Evolutionary conservation across 139 green algal genomes (phyloP).

Genomic region (Nannochloris sp.): DNA sequence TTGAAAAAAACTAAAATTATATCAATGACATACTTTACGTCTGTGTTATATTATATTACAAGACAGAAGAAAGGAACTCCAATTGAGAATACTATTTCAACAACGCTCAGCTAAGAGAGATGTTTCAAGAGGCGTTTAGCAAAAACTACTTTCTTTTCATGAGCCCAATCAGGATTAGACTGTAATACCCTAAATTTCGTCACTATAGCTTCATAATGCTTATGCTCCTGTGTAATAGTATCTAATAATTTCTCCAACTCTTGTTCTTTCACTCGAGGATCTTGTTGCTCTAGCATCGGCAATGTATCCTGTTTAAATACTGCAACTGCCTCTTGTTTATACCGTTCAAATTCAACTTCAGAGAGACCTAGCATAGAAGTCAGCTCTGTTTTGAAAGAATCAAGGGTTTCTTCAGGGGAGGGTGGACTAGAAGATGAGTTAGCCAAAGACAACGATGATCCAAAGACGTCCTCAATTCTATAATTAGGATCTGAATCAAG

Average conservation of each 20-base stretch:
- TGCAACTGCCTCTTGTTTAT: background rate
- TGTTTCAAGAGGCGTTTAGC: slow-evolving; percentile 6
- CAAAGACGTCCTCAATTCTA: background rate
- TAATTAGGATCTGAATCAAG: background rate
- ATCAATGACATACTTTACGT: background rate
- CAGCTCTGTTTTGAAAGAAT: background rate
- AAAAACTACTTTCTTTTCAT: slow-evolving; percentile 24
- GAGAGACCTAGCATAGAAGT: background rate
- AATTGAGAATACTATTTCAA: background rate
- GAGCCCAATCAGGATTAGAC: slow-evolving; percentile 9
- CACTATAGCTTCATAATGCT: background rate
- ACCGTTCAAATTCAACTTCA: slow-evolving; percentile 19
- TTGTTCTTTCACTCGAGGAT: background rate
- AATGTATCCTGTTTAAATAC: background rate
- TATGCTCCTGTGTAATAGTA: slow-evolving; percentile 9
- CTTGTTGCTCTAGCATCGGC: too few relatives aligned
- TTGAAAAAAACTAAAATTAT: slow-evolving; percentile 16
- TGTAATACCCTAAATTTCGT: slow-evolving; percentile 7
- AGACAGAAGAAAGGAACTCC: too few relatives aligned
- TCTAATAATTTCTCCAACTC: slow-evolving; percentile 1
- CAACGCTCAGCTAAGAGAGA: background rate
- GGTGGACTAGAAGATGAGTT: background rate
- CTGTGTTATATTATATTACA: background rate
- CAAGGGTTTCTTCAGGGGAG: background rate
- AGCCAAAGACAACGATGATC: background rate